These are phyloP conservation scores for Stachybotrys chlorohalonatus DNA, from an alignment of 2,329 filamentous ascomycete genomes.

Conservation along the genomic window DNA sequence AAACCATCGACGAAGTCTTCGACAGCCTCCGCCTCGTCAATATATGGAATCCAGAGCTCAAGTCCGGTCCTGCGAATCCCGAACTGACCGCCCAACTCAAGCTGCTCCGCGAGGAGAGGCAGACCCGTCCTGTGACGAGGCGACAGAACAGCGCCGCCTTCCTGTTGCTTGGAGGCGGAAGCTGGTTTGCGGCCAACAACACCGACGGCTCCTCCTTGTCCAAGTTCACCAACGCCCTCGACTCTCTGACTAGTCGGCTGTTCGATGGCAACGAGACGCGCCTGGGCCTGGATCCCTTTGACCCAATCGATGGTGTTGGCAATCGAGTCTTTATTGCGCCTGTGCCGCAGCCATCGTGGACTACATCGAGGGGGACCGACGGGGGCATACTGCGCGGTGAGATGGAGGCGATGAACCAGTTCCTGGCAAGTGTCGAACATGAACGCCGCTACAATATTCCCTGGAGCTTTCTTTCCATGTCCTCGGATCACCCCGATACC, in stretches of 20 bases:
- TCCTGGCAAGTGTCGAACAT: slow-evolving; percentile 8
- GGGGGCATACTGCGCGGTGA: slow-evolving; percentile 12
- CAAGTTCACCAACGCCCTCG: slow-evolving; percentile 9
- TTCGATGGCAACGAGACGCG: slow-evolving; percentile 9
- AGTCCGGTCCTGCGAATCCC: slow-evolving; percentile 24
- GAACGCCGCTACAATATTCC: slow-evolving; percentile 8
- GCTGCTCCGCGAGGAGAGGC: slow-evolving; percentile 11
- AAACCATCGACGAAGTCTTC: slow-evolving; percentile 24
- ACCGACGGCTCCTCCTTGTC: slow-evolving; percentile 5
- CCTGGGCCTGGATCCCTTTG: slow-evolving; percentile 12
- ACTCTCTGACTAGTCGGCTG: slow-evolving; percentile 13
- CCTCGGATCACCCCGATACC: slow-evolving; percentile 3
- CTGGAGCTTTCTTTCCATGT: slow-evolving; percentile 6
- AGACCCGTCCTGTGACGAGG: slow-evolving; percentile 4
- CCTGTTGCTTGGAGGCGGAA: slow-evolving; percentile 15
- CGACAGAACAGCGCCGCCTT: slow-evolving; percentile 11
- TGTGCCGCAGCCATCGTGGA: slow-evolving; percentile 9
- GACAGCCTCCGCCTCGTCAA: slow-evolving; percentile 42
- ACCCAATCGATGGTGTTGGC: slow-evolving; percentile 14
- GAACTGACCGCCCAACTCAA: slow-evolving; percentile 12
- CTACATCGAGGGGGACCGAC: slow-evolving; percentile 5
- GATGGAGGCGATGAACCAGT: slow-evolving; percentile 12
- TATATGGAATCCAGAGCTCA: slow-evolving; percentile 55
- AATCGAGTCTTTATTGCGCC: slow-evolving; percentile 20
- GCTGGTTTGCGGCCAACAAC: slow-evolving; percentile 12